Evolutionary conservation across 2,329 filamentous ascomycete genomes (phyloP).

Genomic region (Fusarium metavorans): DNA sequence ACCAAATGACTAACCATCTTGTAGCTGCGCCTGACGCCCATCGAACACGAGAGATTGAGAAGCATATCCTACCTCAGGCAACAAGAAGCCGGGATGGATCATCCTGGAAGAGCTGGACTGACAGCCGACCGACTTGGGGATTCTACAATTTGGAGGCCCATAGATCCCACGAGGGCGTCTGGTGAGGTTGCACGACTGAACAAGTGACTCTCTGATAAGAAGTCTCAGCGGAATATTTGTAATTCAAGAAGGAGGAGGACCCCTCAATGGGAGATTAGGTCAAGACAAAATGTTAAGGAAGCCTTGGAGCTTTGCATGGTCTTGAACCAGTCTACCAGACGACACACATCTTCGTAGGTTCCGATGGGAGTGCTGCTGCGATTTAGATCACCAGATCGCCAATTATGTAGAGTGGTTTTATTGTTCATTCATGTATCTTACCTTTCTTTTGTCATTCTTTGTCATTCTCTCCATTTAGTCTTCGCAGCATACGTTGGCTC

Average conservation of each 20-base stretch:
- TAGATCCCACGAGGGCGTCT: not conserved
- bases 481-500: not conserved
- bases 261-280: not conserved
- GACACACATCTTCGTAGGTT: not conserved
- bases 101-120: not conserved
- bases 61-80: not conserved
- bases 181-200: not conserved
- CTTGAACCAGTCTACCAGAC: not conserved
- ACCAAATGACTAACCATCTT: not conserved
- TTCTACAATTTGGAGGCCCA: not conserved
- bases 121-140: not conserved
- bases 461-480: not conserved
- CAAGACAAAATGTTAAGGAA: not conserved
- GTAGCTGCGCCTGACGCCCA: not conserved
- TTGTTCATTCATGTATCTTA: not conserved
- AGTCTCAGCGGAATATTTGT: no score
- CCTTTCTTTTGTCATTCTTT: not conserved
- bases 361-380: not conserved
- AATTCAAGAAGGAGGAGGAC: not conserved
- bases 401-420: not conserved
- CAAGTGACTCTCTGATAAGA: not conserved
- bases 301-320: not conserved
- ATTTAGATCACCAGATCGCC: not conserved
- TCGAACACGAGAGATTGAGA: not conserved
- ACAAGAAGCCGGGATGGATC: not conserved